phyloP scores from a whole-genome alignment of 2,329 filamentous ascomycete species.

The Colletotrichum tropicale region DNA sequence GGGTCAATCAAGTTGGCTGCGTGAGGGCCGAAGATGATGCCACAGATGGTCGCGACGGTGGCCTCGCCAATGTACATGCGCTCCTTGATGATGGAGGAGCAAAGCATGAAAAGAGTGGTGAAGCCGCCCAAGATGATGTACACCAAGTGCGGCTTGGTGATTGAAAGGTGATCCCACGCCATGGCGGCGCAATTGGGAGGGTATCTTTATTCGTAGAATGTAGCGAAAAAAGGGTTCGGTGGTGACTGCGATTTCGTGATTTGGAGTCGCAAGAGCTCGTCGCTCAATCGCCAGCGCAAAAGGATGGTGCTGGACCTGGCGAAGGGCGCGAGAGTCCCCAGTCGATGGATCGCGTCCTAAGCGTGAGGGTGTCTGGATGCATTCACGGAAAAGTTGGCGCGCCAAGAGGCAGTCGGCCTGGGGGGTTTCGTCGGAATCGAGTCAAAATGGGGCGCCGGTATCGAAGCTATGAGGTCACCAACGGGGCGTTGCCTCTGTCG shows the following conservation, averaged over 20 bases:
- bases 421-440: not conserved
- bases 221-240: not conserved
- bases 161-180: slow-evolving; percentile 80
- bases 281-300: slow-evolving; percentile 11
- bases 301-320: slow-evolving; percentile 21
- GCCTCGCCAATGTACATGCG: slow-evolving; percentile 98
- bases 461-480: slow-evolving; percentile 10
- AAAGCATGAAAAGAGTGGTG: slow-evolving; percentile 97
- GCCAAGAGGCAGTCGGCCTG: slow-evolving; percentile 2
- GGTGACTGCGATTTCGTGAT: not conserved
- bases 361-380: slow-evolving; percentile 30
- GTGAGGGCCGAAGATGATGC: slow-evolving; percentile 88
- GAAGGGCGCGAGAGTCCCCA: slow-evolving; percentile 26
- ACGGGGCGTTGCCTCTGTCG: not conserved
- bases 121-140: slow-evolving; percentile 99
- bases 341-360: slow-evolving; percentile 27
- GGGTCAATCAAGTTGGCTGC: slow-evolving; percentile 83
- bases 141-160: slow-evolving; percentile 96
- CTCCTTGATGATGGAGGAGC: slow-evolving; percentile 97
- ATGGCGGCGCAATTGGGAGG: slow-evolving; percentile 45
- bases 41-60: slow-evolving; percentile 87
- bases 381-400: slow-evolving; percentile 28
- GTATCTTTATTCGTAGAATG: not conserved
- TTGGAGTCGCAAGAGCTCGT: not conserved
- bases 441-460: not conserved